These are phyloP conservation scores for Raffaelea albimanens DNA, from an alignment of 2,329 filamentous ascomycete genomes.

Conservation along the genomic window DNA sequence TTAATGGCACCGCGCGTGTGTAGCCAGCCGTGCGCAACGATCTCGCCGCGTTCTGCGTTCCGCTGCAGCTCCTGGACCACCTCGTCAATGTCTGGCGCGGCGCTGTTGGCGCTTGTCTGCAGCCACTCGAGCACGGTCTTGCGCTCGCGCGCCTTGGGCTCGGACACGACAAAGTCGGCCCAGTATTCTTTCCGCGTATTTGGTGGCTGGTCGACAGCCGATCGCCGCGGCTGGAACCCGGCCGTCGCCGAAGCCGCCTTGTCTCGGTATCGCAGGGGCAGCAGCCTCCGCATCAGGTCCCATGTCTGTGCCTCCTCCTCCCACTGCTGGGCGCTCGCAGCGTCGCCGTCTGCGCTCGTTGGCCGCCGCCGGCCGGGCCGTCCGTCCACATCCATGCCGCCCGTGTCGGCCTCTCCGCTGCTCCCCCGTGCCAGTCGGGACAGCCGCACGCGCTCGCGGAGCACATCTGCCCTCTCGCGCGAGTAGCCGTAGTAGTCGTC, in stretches of 20 bases:
- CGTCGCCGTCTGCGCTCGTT: constrained; percentile 12
- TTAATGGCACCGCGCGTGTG: constrained; percentile 89
- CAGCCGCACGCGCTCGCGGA: constrained; percentile 30
- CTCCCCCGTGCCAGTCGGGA: constrained; percentile 14
- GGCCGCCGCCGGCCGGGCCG: constrained; percentile 20
- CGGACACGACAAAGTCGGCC: constrained; percentile 64
- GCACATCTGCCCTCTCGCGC: constrained; percentile 29
- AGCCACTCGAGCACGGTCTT: constrained; percentile 78
- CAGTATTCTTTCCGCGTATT: constrained; percentile 35
- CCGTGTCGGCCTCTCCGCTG: constrained; percentile 7
- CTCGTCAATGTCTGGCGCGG: constrained; percentile 62
- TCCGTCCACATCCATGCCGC: constrained; percentile 48
- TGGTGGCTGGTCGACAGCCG: constrained; percentile 13
- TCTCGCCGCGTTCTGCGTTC: constrained; percentile 67
- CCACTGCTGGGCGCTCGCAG: constrained; percentile 51
- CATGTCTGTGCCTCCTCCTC: constrained; percentile 84
- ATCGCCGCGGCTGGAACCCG: constrained; percentile 11
- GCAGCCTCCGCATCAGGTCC: constrained; percentile 69
- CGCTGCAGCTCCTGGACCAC: constrained; percentile 68
- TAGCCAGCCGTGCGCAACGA: constrained; percentile 83
- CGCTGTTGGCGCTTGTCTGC: constrained; percentile 63
- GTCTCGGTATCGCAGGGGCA: constrained; percentile 57
- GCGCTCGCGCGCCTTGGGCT: constrained; percentile 68
- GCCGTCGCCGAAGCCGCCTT: constrained; percentile 18
- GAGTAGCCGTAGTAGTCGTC: constrained; percentile 54